Base-by-base conservation (phyloP, 805 yeast genomes). In the Pichia phayaonensis region DNA sequence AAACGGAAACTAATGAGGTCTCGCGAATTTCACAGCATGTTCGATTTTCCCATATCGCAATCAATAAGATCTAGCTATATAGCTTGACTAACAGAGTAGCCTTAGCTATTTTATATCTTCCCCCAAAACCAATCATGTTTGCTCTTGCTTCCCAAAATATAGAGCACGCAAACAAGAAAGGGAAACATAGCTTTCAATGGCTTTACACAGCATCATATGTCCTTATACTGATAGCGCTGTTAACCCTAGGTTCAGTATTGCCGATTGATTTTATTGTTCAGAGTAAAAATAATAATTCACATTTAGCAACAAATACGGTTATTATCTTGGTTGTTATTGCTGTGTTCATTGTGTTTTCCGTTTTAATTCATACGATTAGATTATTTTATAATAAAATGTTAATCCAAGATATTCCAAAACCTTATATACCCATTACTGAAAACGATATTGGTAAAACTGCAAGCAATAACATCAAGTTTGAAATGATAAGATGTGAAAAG, bases 241-340 rank as follows among this genome's bases (percentile, higher is more conserved):
- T 85, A 21, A 87, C 82, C 0, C 77, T 90, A 49, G 71, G 82
- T 26, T 71, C 86, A 2, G 86, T 85, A 10, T 71, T 92, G 0
- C 95, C 95, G 0, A 77, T 89, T 16, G 97, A 92, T 65, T 80
- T 89, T 29, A 80, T 90, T 53, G 73, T 77, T 1, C 77, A 79
- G 56, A 73, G 84, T 1, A 71, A 80, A 3, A 71, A 71, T 8
- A 68, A 79, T 4, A 67, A 73, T 13, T 77, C 79, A 53, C 51
- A 55, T 40, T 79, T 86, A 58, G 94, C 87, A 1, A 71, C 87
- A 63, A 88, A 90, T 62, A 79, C 92, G 3, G 83, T 90, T 54
- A 87, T 90, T 52, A 87, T 90, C 21, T 80, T 86, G 8, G 77
- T 81, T 43, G 88, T 85, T 8, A 74, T 86, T 59, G 87, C 81